phyloP scores from a whole-genome alignment of 2,329 filamentous ascomycete species.

The Colletotrichum musicola region DNA sequence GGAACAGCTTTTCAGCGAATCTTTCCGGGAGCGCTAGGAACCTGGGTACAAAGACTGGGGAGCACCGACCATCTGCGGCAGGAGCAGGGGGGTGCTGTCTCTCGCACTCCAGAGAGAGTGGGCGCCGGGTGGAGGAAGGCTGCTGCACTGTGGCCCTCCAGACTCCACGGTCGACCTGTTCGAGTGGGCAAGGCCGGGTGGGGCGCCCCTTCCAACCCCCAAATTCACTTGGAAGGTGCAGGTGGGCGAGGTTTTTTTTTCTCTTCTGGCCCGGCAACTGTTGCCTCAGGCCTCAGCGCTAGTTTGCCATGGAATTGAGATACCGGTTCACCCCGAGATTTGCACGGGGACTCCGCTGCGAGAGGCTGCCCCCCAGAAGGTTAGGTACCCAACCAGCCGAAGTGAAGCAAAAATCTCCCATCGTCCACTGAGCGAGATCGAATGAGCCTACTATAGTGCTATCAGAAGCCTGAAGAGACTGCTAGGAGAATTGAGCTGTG shows the following conservation, averaged over 20 bases:
- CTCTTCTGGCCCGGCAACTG: constrained; percentile 31
- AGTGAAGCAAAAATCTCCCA: no score
- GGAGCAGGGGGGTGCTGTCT: constrained; percentile 18
- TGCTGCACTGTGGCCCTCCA: constrained; percentile 9
- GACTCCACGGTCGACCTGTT: constrained; percentile 16
- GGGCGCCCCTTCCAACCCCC: constrained; percentile 36
- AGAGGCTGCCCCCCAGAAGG: neutral
- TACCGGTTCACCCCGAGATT: constrained; percentile 42
- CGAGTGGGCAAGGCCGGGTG: constrained; percentile 20
- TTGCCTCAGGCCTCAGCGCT: constrained; percentile 40
- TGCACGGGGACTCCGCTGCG: constrained; percentile 39
- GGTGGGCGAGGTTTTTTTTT: constrained; percentile 20
- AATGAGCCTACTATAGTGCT: no score
- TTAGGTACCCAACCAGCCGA: no score
- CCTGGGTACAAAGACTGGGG: neutral
- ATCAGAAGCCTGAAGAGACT: no score
- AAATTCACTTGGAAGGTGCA: constrained; percentile 35
- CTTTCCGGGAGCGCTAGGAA: constrained; percentile 57
- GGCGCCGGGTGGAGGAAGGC: constrained; percentile 42
- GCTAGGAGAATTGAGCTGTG: no score
- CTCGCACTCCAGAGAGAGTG: constrained; percentile 29
- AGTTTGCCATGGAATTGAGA: constrained; percentile 39
- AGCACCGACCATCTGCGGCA: constrained; percentile 37
- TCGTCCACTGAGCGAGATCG: no score
- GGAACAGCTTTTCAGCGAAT: constrained; percentile 66